Base-by-base conservation (phyloP, 768 basidiomycete species). In the Trametes cubensis region DNA sequence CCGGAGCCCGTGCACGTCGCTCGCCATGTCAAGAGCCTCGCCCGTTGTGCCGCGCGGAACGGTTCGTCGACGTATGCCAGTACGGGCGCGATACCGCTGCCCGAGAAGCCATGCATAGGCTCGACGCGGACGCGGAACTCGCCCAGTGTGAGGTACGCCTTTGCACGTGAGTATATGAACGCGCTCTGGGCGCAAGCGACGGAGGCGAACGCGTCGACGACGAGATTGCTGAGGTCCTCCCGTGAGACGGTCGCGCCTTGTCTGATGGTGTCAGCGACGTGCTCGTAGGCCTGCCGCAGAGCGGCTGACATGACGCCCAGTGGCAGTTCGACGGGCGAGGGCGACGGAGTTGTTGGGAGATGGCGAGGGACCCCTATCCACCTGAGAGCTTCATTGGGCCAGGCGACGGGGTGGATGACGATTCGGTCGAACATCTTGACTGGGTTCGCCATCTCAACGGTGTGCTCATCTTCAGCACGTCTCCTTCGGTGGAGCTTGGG, bases 341-440 rank as follows among this genome's bases (percentile, higher is more conserved):
- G n/a, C 1, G 58, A 13, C 2, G 49, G 41, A 0, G 58, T 51
- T 4, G 28, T 8, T 26, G 58, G 58, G 4, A 59, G 18, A 14
- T 15, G 26, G 20, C 20, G 49, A n/a, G 58, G 58, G 6, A 59
- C 49, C 2, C 49, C 58, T 41, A 59, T 59, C 58, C 58, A 59
- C n/a, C 28, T 25, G 4, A 59, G 49, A 40, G 58, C 58, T 28
- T 59, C 58, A 11, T 20, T 28, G 4, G 58, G 58, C 58, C 58
- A 59, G 1, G 41, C 40, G 20, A 59, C 47, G 40, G 58, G 58
- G 49, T 59, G 58, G 40, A 59, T 51, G 49, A 59, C 49, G 58
- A 59, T 59, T 41, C 20, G 49, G 48, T 59, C 28, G 41, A 59
- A 59, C 58, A 59, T 59, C 49, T 59, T 42, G 25, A 59, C 41